Evolutionary conservation across 2,329 filamentous ascomycete species (phyloP), one percentile per base, ranked within the genome.

Genomic region (Chaetothyriales sp.): DNA sequence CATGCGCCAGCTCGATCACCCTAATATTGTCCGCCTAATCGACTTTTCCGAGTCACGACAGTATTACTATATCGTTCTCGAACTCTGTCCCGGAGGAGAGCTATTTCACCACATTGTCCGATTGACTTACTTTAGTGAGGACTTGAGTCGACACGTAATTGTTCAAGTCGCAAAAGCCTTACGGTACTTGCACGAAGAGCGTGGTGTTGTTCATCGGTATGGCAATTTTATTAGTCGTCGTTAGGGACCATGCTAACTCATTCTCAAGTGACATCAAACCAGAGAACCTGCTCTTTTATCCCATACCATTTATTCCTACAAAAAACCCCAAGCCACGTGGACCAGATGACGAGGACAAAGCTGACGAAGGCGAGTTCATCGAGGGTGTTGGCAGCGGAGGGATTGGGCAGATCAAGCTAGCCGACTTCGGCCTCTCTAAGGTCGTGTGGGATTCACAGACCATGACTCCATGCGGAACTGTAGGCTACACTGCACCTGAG

Each of bases 401-500:
- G 43, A 98, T 98, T 56, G 92, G 92, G 28, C 74, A 78, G 57
- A 95, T 98, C 71, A 96, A 98, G 74, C 90, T 98, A 66, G 92
- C 92, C 64, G 92, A 98, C 64, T 98, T 98, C 64, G 92, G 92
- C 49, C 74, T 98, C 8, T 95, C 90, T 56, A 98, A 98, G 70
- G 85, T 98, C 58, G 87, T 98, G 15, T 98, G 92, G 92, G 92
- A 96, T 62, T 92, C 81, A 60, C 86, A 94, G 64, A 98, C 92
- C 8, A 96, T 95, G 86, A 98, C 92, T 2, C 92, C 92, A n/a
- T 98, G 92, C 66, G 92, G 92, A 52, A 98, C 92, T 0, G 92
- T 96, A 51, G 92, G 92, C 44, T 98, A 98, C 70, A 96, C 92
- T 95, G 92, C 92, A 2, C 92, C 92, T 6, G 92, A 98, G 65